Percentiles rank a stretch among this genome's conserved stretches.
phyloP scores from a whole-genome alignment of 768 basidiomycete species.

The Sporobolomyces phaffii region DNA sequence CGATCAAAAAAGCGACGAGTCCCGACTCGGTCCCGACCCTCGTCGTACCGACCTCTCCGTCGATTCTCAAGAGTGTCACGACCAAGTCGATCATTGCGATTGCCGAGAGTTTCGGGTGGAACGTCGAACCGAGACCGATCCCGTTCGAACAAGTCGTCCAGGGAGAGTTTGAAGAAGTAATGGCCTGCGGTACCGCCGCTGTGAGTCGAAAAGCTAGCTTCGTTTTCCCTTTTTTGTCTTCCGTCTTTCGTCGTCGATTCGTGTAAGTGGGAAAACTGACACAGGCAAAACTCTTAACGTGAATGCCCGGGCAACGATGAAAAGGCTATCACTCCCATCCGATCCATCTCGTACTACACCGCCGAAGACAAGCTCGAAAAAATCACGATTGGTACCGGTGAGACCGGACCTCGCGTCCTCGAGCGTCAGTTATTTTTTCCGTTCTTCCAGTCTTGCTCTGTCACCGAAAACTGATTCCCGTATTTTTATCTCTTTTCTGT shows the following conservation, averaged over 20 bases:
- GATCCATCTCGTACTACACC: slow-evolving; percentile 39
- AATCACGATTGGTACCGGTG: slow-evolving; percentile 40
- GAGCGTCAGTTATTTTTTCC: slow-evolving; percentile 8
- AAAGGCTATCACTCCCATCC: slow-evolving; percentile 41
- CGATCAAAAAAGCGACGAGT: slow-evolving; percentile 19
- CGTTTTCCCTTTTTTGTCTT: too few relatives aligned
- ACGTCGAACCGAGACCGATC: slow-evolving; percentile 35
- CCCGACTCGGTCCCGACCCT: slow-evolving; percentile 27
- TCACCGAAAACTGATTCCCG: background rate
- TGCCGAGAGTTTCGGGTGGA: slow-evolving; percentile 39
- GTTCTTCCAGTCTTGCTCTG: background rate
- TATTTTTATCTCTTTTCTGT: background rate
- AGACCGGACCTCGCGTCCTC: slow-evolving; percentile 38
- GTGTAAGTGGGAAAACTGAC: background rate
- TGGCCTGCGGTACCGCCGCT: slow-evolving; percentile 42
- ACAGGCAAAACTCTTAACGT: too few relatives aligned
- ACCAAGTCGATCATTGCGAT: slow-evolving; percentile 39
- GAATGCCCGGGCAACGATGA: too few relatives aligned
- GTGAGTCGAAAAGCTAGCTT: too few relatives aligned
- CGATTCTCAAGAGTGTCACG: slow-evolving; percentile 42
- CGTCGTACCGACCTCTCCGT: slow-evolving; percentile 37
- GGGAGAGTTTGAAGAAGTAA: slow-evolving; percentile 39
- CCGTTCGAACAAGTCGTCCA: slow-evolving; percentile 39
- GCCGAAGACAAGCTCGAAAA: slow-evolving; percentile 23
- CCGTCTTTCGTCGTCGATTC: background rate